Base-by-base conservation (phyloP, 164 flowering plant genomes). In the Vitis rupestris region DNA sequence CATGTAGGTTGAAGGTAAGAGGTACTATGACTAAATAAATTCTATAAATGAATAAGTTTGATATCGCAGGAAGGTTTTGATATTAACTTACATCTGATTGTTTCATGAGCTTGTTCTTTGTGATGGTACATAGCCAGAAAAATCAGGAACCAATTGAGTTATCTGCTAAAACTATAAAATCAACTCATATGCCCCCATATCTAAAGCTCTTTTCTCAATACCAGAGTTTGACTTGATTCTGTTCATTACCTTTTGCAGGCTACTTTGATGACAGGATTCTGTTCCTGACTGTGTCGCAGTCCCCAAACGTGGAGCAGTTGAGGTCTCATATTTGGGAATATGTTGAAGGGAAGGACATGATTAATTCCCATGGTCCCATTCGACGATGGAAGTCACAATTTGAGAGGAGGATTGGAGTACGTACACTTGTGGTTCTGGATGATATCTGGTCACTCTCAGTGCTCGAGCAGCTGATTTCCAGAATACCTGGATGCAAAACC, bases 261-360 rank as follows among this genome's bases (percentile, higher is more conserved):
- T 72, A 85, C 75, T 91, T 84, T 72, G 72, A 72, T 13, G 68
- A 81, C 73, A 74, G 82, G 71, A 74, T 91, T 59, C 73, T 90
- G 81, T 89, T 91, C 74, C 67, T 86, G 30, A 89, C 91, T 1
- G 94, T 91, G 10, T 90, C 97, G 1, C 91, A 88, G 66, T 90
- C 97, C 8, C 94, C 94, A 2, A 74, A 87, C 72, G 70, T 87
- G 74, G 91, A 88, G 70, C 81, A 71, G 50, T 54, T 91, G 83
- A 83, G 66, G 74, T 70, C 51, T 31, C 72, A 58, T 64, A 85
- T 89, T 67, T 79, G 75, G 83, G 74, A 70, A 29, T 82, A 74
- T 68, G 37, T 89, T 4, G 60, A 75, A 23, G 88, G 87, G 8
- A 70, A 66, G 23, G 64, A 70, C 0, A n/a, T 48, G 3, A 1